phyloP scores from a whole-genome alignment of 2,329 filamentous ascomycete genomes.

The Trichothecium roseum region DNA sequence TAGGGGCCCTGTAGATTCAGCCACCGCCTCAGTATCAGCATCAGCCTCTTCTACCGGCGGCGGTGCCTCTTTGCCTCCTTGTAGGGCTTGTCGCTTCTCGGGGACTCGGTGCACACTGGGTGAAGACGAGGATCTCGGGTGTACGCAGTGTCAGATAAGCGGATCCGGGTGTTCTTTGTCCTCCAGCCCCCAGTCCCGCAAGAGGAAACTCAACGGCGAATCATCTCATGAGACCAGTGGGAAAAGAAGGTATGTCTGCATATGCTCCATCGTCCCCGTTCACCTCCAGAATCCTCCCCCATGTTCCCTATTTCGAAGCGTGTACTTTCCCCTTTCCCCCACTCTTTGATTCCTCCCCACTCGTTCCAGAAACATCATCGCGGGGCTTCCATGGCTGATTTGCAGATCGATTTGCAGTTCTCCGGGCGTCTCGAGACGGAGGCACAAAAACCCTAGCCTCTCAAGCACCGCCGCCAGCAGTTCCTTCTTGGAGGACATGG shows the following conservation, averaged over 20 bases:
- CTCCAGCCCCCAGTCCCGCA: constrained; percentile 66
- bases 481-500: constrained; percentile 59
- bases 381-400: constrained; percentile 27
- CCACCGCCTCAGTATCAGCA: constrained; percentile 33
- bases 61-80: constrained; percentile 40
- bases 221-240: constrained; percentile 47
- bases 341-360: constrained; percentile 7
- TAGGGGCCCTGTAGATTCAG: constrained; percentile 40
- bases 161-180: constrained; percentile 71
- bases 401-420: constrained; percentile 43
- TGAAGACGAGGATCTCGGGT: constrained; percentile 66
- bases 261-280: too few relatives aligned
- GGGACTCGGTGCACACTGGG: constrained; percentile 66
- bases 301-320: constrained; percentile 4
- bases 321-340: constrained; percentile 3
- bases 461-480: constrained; percentile 52
- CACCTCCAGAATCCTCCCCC: too few relatives aligned
- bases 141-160: constrained; percentile 68
- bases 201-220: constrained; percentile 65
- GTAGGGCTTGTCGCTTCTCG: constrained; percentile 64
- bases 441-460: constrained; percentile 45
- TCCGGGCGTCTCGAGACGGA: constrained; percentile 39
- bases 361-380: background rate
- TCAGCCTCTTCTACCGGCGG: constrained; percentile 28
- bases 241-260: constrained; percentile 57